Base-by-base conservation (phyloP, 148 eudicot species). In the Polygonum maritimum region DNA sequence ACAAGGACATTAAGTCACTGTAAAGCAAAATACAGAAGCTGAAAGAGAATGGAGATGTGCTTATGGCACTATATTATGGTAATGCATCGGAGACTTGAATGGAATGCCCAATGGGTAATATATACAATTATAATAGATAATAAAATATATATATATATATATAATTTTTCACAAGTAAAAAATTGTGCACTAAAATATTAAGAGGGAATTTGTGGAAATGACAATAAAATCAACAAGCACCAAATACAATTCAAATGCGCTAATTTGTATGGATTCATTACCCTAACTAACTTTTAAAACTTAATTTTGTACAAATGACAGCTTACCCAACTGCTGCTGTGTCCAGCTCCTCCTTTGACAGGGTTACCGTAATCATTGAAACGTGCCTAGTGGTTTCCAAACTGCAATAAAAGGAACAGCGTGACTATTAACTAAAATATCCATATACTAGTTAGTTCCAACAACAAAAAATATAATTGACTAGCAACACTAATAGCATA, bases 331-430 rank as follows among this genome's bases (percentile, higher is more conserved):
- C 75, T 41, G 94, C 83, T 52, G 86, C 81, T 75, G 79, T 78
- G 78, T 94, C 80, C 82, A 87, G 86, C 83, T 90, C 97, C 70
- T 85, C 80, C 81, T 81, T 92, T 41, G 98, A 94, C 57, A 94
- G 91, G 48, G 88, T 89, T 35, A 94, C 83, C 19, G 95, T 90
- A 69, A 94, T 88, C 98, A 94, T 92, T 41, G 98, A 92, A 52
- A 94, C 98, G 83, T 94, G 97, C 87, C 98, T 89, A 19, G 90
- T 92, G 41, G 98, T 94, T 85, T 94, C 95, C 84, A 94, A 79
- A 55, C 98, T 94, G 90, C 48, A 77, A 40, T 5, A 65, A 36
- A 67, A 36, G 45, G 71, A 35, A 67, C 40, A 35, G 44, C 21
- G 1, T 4, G 44, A 67, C 71, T 36, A 67, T 67, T 67, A 36